Percentiles rank a stretch among this genome's conserved stretches.
These are phyloP conservation scores for Monosporozyma siamensis DNA, from an alignment of 805 yeast genomes.

Conservation along the genomic window DNA sequence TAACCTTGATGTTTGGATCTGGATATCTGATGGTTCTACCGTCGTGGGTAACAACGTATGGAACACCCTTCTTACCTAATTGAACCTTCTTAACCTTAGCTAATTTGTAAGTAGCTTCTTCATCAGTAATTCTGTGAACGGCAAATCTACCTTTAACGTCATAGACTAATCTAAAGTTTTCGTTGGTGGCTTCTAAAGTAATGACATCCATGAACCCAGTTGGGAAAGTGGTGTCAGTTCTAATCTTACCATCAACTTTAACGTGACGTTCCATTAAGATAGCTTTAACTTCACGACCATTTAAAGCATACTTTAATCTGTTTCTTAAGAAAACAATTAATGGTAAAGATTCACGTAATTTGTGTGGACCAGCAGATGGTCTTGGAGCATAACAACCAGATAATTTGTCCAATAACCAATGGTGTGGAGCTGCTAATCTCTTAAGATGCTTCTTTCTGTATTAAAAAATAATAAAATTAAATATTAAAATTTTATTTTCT, in stretches of 20 bases:
- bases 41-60: slow-evolving; percentile 98
- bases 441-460: slow-evolving; percentile 87
- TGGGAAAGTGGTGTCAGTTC: slow-evolving; percentile 98
- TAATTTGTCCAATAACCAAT: slow-evolving; percentile 99
- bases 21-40: slow-evolving; percentile 99
- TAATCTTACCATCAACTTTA: slow-evolving; percentile 97
- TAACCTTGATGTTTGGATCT: slow-evolving; percentile 92
- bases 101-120: slow-evolving; percentile 96
- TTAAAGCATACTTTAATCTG: slow-evolving; percentile 97
- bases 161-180: slow-evolving; percentile 97
- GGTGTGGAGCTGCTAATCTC: slow-evolving; percentile 99
- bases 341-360: slow-evolving; percentile 96
- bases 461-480: no score
- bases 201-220: slow-evolving; percentile 99
- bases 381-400: slow-evolving; percentile 99
- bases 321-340: slow-evolving; percentile 93
- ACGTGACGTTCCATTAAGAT: slow-evolving; percentile 97
- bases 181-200: slow-evolving; percentile 95
- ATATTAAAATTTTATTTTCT: no score
- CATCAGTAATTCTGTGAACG: slow-evolving; percentile 98
- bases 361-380: slow-evolving; percentile 99
- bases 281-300: slow-evolving; percentile 98
- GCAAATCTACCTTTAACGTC: slow-evolving; percentile 99
- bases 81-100: slow-evolving; percentile 97
- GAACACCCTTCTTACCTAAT: slow-evolving; percentile 97